Percentiles rank a stretch among this genome's conserved stretches.
These are phyloP conservation scores for Elsinoe fawcettii DNA, from an alignment of 2,329 filamentous ascomycete species.

Conservation along the genomic window DNA sequence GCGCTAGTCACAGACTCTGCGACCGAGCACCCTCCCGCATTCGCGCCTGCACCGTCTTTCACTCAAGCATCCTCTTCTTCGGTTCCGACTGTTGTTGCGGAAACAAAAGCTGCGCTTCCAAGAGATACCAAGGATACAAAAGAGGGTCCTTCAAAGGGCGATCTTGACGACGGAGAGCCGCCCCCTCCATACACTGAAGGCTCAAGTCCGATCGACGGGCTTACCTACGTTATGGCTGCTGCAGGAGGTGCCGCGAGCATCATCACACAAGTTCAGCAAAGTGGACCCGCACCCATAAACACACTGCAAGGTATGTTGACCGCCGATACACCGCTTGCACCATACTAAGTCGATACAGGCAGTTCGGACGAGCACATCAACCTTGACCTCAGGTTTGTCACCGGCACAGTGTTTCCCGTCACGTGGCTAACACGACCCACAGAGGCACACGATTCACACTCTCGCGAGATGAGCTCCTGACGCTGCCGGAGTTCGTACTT, in stretches of 20 bases:
- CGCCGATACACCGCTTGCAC: no score
- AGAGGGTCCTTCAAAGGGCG: slow-evolving; percentile 64
- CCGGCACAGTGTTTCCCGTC: neutral
- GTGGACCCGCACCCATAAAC: slow-evolving; percentile 75
- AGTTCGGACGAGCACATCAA: slow-evolving; percentile 89
- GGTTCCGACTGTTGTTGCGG: slow-evolving; percentile 45
- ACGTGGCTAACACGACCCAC: slow-evolving; percentile 15
- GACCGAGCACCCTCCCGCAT: slow-evolving; percentile 39
- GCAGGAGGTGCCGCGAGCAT: slow-evolving; percentile 96
- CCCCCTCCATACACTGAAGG: slow-evolving; percentile 96
- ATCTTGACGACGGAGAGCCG: slow-evolving; percentile 73
- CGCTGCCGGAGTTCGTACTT: slow-evolving; percentile 91
- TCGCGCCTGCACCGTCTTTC: slow-evolving; percentile 45
- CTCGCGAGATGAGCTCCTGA: slow-evolving; percentile 88
- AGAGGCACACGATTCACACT: slow-evolving; percentile 91
- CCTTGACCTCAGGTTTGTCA: slow-evolving; percentile 76
- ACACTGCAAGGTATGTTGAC: slow-evolving; percentile 63
- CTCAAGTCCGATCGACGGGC: slow-evolving; percentile 81
- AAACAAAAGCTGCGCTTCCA: slow-evolving; percentile 80
- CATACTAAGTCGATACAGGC: slow-evolving; percentile 50
- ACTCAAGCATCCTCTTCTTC: slow-evolving; percentile 42
- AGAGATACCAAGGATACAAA: slow-evolving; percentile 66
- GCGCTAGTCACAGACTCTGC: slow-evolving; percentile 30
- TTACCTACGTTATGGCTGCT: slow-evolving; percentile 95
- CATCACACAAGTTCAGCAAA: slow-evolving; percentile 97